Evolutionary conservation across 225 moss, liverwort and hornwort genomes (phyloP).

Genomic region (Sphagnum contortum): DNA sequence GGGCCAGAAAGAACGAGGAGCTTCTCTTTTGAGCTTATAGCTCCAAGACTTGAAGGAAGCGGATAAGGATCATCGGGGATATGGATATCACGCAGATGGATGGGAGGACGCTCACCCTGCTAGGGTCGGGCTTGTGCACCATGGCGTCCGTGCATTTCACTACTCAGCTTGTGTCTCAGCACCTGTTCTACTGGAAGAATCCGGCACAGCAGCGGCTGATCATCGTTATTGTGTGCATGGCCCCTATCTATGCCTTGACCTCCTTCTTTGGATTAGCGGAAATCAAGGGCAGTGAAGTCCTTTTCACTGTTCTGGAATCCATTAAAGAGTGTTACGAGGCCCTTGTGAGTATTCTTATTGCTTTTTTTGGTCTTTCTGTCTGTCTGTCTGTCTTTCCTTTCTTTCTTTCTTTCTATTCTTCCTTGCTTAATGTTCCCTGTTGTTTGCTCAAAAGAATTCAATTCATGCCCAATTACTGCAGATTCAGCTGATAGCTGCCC

Average conservation of each 20-base stretch:
- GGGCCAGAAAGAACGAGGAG: too few species aligned
- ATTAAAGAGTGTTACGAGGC: conserved; percentile 94
- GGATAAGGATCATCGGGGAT: too few species aligned
- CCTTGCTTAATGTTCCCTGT: too few species aligned
- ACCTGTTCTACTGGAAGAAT: conserved; percentile 73
- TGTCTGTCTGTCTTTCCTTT: background rate
- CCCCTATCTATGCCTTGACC: conserved; percentile 71
- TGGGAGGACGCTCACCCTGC: conserved; percentile 55
- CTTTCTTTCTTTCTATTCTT: too few species aligned
- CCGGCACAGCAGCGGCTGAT: conserved; percentile 67
- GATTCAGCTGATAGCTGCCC: too few species aligned
- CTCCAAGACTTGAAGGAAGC: too few species aligned
- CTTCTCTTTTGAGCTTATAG: too few species aligned
- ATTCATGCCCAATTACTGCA: too few species aligned
- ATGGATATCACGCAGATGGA: conserved; percentile 67
- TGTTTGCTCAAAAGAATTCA: too few species aligned
- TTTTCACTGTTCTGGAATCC: conserved; percentile 74
- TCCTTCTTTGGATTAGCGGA: conserved; percentile 82
- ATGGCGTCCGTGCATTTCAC: conserved; percentile 68
- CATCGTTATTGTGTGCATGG: conserved; percentile 74
- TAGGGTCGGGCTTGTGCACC: conserved; percentile 55
- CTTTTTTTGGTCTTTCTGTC: background rate
- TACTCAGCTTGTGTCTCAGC: conserved; percentile 56
- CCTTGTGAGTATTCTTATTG: conserved; percentile 36
- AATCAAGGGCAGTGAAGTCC: conserved; percentile 57